Evolutionary conservation across 345 rosid genomes (phyloP).

Genomic region (Chamaenerion angustifolium): DNA sequence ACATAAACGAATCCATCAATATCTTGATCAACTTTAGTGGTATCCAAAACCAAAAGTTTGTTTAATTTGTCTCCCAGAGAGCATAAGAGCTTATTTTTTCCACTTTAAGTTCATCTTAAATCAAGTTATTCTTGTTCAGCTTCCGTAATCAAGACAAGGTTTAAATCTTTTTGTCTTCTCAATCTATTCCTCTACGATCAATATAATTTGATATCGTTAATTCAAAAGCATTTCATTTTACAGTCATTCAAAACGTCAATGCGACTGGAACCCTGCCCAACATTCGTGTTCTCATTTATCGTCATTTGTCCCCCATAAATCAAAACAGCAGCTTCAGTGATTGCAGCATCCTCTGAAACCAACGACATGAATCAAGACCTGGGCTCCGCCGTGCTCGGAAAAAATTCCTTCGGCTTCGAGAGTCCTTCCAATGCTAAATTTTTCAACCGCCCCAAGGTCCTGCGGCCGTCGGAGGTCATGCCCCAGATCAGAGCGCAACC

Average conservation of each 20-base stretch:
- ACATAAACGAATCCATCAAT: too few relatives aligned
- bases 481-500: constrained; percentile 46
- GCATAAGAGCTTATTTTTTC: too few relatives aligned
- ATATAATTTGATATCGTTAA: too few relatives aligned
- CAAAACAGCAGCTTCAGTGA: constrained; percentile 68
- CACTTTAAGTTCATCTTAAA: too few relatives aligned
- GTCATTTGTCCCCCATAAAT: constrained; percentile 49
- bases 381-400: constrained; percentile 5
- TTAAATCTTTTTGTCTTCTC: too few relatives aligned
- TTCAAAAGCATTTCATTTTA: constrained; percentile 25
- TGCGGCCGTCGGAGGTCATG: constrained; percentile 39
- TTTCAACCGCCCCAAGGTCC: constrained; percentile 7
- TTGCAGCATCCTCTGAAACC: constrained; percentile 26
- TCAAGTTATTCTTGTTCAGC: too few relatives aligned
- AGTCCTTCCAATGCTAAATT: constrained; percentile 14
- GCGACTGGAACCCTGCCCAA: constrained; percentile 32
- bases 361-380: not conserved
- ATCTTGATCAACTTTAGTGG: too few relatives aligned
- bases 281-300: constrained; percentile 29
- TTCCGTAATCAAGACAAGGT: too few relatives aligned
- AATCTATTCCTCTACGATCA: too few relatives aligned
- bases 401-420: constrained; percentile 14
- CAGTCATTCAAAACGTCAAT: constrained; percentile 53
- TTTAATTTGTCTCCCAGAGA: too few relatives aligned
- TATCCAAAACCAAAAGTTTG: too few relatives aligned